Conservation (phyloP, 2,329 filamentous ascomycete genomes). For the Lasiodiplodia hormozganensis region DNA sequence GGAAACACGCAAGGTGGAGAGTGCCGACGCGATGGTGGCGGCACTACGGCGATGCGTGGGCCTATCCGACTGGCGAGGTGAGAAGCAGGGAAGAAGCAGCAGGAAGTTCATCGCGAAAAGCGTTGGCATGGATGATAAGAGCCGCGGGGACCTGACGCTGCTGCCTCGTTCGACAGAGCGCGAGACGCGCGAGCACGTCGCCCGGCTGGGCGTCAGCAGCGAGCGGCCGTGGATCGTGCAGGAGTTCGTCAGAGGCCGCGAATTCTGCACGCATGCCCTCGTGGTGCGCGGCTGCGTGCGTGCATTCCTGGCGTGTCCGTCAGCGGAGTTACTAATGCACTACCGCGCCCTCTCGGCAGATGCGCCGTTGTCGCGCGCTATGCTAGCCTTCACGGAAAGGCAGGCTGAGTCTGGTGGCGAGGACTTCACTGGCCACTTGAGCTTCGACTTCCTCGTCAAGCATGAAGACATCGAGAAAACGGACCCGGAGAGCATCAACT, state of each 20-base stretch:
- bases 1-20: slow-evolving; percentile 60
- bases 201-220: slow-evolving; percentile 61
- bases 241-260: slow-evolving; percentile 68
- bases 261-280: slow-evolving; percentile 76
- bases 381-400: slow-evolving; percentile 69
- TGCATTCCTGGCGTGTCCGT: slow-evolving; percentile 72
- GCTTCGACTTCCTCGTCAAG: slow-evolving; percentile 73
- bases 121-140: slow-evolving; percentile 66
- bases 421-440: slow-evolving; percentile 72
- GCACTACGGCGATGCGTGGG: slow-evolving; percentile 51
- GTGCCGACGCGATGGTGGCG: slow-evolving; percentile 58
- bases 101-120: slow-evolving; percentile 69
- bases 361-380: slow-evolving; percentile 62
- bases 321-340: slow-evolving; percentile 68
- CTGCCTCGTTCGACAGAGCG: slow-evolving; percentile 63
- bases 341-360: slow-evolving; percentile 66
- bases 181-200: slow-evolving; percentile 64
- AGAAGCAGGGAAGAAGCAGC: slow-evolving; percentile 31
- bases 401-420: slow-evolving; percentile 60
- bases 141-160: slow-evolving; percentile 68
- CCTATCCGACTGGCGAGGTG: background rate
- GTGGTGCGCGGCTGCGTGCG: slow-evolving; percentile 70
- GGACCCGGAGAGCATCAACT: slow-evolving; percentile 40
- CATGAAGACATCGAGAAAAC: slow-evolving; percentile 47
- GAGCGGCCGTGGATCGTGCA: slow-evolving; percentile 71